A percentile compares a stretch with the other conserved stretches of the same genome.
Conservation (phyloP, 192 early-diverging fungal species). For the Podila epigama region DNA sequence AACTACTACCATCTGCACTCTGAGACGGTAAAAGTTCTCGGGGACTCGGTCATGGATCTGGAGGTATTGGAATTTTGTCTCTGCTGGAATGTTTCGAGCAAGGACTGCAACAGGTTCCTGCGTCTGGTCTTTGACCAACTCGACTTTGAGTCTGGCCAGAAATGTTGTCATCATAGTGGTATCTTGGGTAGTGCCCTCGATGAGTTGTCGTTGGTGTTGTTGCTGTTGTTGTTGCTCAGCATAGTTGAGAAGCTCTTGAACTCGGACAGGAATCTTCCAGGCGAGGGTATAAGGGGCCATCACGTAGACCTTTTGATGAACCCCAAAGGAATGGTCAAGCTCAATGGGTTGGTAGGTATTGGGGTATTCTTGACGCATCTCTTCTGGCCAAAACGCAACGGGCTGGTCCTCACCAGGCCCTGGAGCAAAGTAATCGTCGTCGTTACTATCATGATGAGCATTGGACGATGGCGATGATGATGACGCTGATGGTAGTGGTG, state of each 20-base stretch:
- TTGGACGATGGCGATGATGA: no score
- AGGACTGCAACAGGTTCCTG: constrained; percentile 10
- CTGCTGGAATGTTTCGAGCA: constrained; percentile 25
- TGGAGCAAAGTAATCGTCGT: constrained; percentile 6
- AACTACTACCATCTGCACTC: constrained; percentile 36
- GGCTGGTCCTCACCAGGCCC: background rate
- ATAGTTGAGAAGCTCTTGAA: constrained; percentile 24
- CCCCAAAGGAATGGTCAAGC: constrained; percentile 30
- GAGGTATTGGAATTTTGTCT: constrained; percentile 27
- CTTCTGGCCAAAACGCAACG: constrained; percentile 3
- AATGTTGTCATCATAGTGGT: background rate
- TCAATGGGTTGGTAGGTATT: constrained; percentile 19
- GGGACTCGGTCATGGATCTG: constrained; percentile 32
- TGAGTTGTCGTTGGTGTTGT: constrained; percentile 14
- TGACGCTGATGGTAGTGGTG: no score
- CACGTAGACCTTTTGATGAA: constrained; percentile 34
- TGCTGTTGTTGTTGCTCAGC: constrained; percentile 1
- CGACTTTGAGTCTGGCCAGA: constrained; percentile 14
- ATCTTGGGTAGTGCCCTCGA: no score
- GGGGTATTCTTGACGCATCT: constrained; percentile 35
- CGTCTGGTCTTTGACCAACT: constrained; percentile 24
- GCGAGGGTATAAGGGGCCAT: constrained; percentile 30
- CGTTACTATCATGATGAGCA: constrained; percentile 11
- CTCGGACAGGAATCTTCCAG: constrained; percentile 30
- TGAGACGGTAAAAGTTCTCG: constrained; percentile 24